Evolutionary conservation across 2,329 filamentous ascomycete genomes (phyloP).

Genomic region (Zymoseptoria pseudotritici): DNA sequence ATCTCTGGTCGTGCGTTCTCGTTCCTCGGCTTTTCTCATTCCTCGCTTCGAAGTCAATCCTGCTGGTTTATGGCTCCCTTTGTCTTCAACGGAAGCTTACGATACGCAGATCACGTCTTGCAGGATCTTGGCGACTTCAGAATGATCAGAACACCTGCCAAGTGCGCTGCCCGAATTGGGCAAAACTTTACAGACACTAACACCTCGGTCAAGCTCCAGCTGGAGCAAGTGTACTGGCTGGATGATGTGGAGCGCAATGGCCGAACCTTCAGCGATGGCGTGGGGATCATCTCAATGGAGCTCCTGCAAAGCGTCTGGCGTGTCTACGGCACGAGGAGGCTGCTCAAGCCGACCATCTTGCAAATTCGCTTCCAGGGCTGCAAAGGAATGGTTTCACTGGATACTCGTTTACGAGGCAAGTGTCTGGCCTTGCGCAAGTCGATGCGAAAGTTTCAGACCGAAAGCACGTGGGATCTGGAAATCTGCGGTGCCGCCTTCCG

Average conservation of each 20-base stretch:
- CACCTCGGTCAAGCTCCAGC: conserved; percentile 48
- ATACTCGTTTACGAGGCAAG: conserved; percentile 52
- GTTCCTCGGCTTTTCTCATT: conserved; percentile 75
- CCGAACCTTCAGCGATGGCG: conserved; percentile 69
- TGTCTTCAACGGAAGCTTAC: conserved; percentile 1
- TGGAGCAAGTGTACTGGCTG: conserved; percentile 32
- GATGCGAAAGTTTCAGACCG: conserved; percentile 70
- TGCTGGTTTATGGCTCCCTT: conserved; percentile 59
- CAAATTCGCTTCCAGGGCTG: conserved; percentile 68
- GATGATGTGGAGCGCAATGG: conserved; percentile 48
- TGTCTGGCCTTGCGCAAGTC: conserved; percentile 58
- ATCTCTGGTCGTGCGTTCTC: conserved; percentile 57
- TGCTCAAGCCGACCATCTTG: conserved; percentile 54
- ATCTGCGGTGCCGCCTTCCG: conserved; percentile 64
- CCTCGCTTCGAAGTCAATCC: conserved; percentile 63
- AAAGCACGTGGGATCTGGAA: conserved; percentile 51
- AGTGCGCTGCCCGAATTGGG: conserved; percentile 53
- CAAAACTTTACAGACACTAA: conserved; percentile 70
- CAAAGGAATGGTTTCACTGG: conserved; percentile 72
- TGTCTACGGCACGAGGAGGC: conserved; percentile 40
- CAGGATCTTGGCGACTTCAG: conserved; percentile 43
- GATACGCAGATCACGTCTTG: conserved; percentile 35
- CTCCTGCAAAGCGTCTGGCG: conserved; percentile 56
- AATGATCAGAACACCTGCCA: conserved; percentile 47
- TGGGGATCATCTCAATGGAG: conserved; percentile 61